Percentiles rank a stretch among this genome's conserved stretches.
phyloP scores from a whole-genome alignment of 2,329 filamentous ascomycete genomes.

The Bipolaris zeicola region DNA sequence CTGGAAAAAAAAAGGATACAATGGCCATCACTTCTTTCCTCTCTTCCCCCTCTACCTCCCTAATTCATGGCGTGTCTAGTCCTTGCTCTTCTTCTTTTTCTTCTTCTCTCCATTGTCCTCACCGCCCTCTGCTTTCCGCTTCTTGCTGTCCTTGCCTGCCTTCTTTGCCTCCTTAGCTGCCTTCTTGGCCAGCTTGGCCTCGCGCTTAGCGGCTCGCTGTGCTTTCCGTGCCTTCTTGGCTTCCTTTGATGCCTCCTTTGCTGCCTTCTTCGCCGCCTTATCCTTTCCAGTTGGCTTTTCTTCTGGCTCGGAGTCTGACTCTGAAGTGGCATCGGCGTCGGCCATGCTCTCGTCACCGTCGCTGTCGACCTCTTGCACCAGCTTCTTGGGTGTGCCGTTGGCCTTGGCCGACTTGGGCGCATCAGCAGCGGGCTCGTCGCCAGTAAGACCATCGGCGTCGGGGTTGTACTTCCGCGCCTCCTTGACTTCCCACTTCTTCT shows the following conservation, averaged over 20 bases:
- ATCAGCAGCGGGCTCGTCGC: constrained; percentile 64
- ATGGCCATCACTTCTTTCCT: not conserved
- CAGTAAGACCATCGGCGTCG: constrained; percentile 83
- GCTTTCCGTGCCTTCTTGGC: constrained; percentile 53
- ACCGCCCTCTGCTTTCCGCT: constrained; percentile 43
- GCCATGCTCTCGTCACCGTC: constrained; percentile 50
- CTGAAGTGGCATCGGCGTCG: constrained; percentile 46
- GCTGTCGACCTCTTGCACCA: constrained; percentile 57
- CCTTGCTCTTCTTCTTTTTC: constrained; percentile 65
- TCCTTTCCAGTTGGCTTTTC: constrained; percentile 43
- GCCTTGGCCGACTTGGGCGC: constrained; percentile 48
- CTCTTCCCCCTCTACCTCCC: not conserved
- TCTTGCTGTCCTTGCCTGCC: constrained; percentile 60
- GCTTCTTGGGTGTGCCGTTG: constrained; percentile 50
- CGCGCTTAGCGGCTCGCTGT: constrained; percentile 46
- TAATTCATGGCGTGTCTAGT: constrained; percentile 29
- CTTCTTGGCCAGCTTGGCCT: constrained; percentile 59
- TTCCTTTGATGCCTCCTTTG: constrained; percentile 51
- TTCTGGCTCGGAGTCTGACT: constrained; percentile 43
- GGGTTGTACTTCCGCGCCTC: constrained; percentile 93
- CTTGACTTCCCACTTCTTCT: constrained; percentile 86
- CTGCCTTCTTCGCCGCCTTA: constrained; percentile 49
- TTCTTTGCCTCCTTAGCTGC: constrained; percentile 58
- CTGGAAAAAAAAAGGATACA: constrained; percentile 16
- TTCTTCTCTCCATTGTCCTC: constrained; percentile 61